These are phyloP conservation scores for Kwoniella shandongensis DNA, from an alignment of 768 basidiomycete genomes.

Conservation along the genomic window DNA sequence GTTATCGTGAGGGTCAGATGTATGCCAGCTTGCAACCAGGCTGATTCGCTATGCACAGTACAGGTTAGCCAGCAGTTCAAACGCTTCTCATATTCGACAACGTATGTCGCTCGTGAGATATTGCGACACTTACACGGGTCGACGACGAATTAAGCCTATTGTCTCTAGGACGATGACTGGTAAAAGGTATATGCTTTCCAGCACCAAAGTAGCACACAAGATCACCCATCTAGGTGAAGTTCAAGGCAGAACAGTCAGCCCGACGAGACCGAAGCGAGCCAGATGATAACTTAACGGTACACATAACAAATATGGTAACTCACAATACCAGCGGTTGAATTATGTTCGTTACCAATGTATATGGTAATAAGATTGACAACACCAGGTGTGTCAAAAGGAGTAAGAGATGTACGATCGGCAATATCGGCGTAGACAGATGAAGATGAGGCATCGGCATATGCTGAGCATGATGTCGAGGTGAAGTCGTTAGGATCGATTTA, in stretches of 20 bases:
- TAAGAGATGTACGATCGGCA: slow-evolving; percentile 17
- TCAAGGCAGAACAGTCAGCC: neutral
- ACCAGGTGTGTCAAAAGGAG: slow-evolving; percentile 14
- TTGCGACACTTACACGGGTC: slow-evolving; percentile 14
- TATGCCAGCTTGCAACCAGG: slow-evolving; percentile 16
- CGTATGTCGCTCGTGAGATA: too few relatives aligned
- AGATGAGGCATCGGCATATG: slow-evolving; percentile 7
- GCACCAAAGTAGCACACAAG: slow-evolving; percentile 1
- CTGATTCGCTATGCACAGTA: slow-evolving; percentile 7
- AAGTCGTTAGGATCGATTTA: neutral
- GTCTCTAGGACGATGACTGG: slow-evolving; percentile 12
- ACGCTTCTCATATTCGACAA: too few relatives aligned
- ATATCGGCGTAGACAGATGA: slow-evolving; percentile 9
- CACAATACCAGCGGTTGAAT: slow-evolving; percentile 20
- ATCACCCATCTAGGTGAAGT: slow-evolving; percentile 10
- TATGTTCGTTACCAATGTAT: slow-evolving; percentile 15
- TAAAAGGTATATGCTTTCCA: slow-evolving; percentile 15
- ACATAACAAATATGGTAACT: neutral
- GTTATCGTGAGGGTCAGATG: slow-evolving; percentile 16
- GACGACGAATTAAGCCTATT: slow-evolving; percentile 12
- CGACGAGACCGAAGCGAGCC: neutral
- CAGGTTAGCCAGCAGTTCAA: too few relatives aligned
- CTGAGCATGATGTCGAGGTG: neutral
- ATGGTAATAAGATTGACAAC: slow-evolving; percentile 9
- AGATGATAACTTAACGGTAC: neutral